Base-by-base conservation (phyloP, 179 eudicot species). In the Vitellaria paradoxa region DNA sequence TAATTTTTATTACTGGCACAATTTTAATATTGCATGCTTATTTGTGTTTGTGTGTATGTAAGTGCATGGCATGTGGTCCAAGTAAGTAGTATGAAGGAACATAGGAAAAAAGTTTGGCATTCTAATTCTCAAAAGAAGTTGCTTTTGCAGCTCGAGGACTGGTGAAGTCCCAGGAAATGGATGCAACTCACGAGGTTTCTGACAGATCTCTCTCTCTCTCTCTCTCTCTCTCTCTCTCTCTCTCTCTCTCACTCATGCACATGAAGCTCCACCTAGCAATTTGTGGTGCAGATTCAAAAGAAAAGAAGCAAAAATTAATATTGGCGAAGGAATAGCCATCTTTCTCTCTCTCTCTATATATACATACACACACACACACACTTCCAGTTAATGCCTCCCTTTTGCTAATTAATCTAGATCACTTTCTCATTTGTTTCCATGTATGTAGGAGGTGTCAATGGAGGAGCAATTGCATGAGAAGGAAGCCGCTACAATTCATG, bases 401-500 rank as follows among this genome's bases (percentile, higher is more conserved):
- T 30, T 30, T 30, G 37, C 37, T 3, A 50, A 50, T 50, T 50
- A 50, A 50, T 50, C 12, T 63, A 11, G 4, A 21, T 20, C 23
- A 12, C 15, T 63, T 23, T 63, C 11, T 30, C 42, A 23, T 59
- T 6, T 23, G 10, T 23, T 5, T 70, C 10, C 1, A 12, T 11
- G 49, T 7, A 12, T 11, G 49, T 7, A 85, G 82, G 82, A 37
- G 47, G 46, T 14, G 11, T 60, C 70, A 23, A 18, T 42, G 6
- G 47, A 23, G 52, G 61, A 76, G 65, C 62, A 65, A 52, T 0
- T 62, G 21, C 45, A 69, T 7, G 50, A 81, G 3, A 78, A 70
- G 24, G 83, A 78, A 68, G 79, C 20, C 70, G 57, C 42, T 11
- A 70, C 46, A 40, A 69, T 86, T 24, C 92, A 88, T 49, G 93